Evolutionary conservation across 2,329 filamentous ascomycete species (phyloP).

Genomic region (Bipolaris zeicola): DNA sequence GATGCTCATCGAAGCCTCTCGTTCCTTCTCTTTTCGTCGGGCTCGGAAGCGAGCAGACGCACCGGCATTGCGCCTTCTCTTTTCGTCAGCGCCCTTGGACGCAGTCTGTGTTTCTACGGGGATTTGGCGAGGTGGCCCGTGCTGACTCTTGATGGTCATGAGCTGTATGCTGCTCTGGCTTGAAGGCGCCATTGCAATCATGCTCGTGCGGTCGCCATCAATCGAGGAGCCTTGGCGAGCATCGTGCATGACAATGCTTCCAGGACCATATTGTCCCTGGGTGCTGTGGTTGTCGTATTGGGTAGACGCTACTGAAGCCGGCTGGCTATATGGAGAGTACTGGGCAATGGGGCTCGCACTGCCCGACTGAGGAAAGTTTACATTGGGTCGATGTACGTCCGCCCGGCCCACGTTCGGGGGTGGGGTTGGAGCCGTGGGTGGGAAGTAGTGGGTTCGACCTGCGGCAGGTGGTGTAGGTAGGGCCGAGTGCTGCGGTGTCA

Average conservation of each 20-base stretch:
- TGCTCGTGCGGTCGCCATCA: conserved; percentile 43
- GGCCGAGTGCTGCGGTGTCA: conserved; percentile 51
- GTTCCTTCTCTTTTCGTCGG: conserved; percentile 81
- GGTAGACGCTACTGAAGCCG: conserved; percentile 42
- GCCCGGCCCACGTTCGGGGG: conserved; percentile 31
- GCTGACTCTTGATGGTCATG: conserved; percentile 59
- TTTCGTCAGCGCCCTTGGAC: conserved; percentile 82
- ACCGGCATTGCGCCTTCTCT: conserved; percentile 81
- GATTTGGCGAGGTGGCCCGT: conserved; percentile 61
- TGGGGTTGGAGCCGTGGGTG: conserved; percentile 42
- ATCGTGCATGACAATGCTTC: conserved; percentile 27
- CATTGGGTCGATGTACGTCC: conserved; percentile 36
- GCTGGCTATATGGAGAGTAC: conserved; percentile 48
- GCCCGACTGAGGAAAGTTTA: conserved; percentile 51
- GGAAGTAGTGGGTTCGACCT: conserved; percentile 43
- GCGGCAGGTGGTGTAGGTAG: conserved; percentile 55
- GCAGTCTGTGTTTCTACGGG: conserved; percentile 81
- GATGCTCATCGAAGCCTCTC: conserved; percentile 71
- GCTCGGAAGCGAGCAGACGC: conserved; percentile 82
- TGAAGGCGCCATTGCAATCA: conserved; percentile 55
- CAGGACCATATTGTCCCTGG: conserved; percentile 27
- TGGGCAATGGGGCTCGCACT: conserved; percentile 55
- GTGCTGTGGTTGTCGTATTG: conserved; percentile 45
- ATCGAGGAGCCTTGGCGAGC: conserved; percentile 44
- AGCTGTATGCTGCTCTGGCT: conserved; percentile 57